phyloP scores from a whole-genome alignment of 495 filamentous ascomycete species.

The Penicillium psychrofluorescens region DNA sequence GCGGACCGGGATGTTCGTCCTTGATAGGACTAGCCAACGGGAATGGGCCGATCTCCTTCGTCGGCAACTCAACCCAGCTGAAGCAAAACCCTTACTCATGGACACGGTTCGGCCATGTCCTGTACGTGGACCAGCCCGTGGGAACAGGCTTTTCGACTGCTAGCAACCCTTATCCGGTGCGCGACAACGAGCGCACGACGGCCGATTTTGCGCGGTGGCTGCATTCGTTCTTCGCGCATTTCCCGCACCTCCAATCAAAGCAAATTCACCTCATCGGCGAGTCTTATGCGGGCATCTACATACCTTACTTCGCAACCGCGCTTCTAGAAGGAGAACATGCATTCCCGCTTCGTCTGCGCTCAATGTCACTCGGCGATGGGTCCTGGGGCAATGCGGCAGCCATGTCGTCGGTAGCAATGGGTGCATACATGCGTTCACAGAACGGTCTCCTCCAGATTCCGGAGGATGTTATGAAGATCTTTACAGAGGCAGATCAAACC shows the following conservation, averaged over 20 bases:
- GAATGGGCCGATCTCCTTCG: constrained; percentile 23
- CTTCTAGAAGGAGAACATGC: constrained; percentile 21
- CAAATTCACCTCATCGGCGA: constrained; percentile 35
- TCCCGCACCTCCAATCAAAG: constrained; percentile 26
- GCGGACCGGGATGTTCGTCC: constrained; percentile 61
- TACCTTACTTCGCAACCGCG: constrained; percentile 32
- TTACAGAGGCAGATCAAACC: constrained; percentile 18
- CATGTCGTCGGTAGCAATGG: constrained; percentile 20
- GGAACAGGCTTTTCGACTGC: constrained; percentile 32
- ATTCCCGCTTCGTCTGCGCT: constrained; percentile 24
- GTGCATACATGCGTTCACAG: constrained; percentile 20
- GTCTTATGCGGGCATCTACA: constrained; percentile 34
- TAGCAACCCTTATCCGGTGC: constrained; percentile 20
- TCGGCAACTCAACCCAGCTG: constrained; percentile 18
- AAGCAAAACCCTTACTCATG: constrained; percentile 28
- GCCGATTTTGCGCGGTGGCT: constrained; percentile 31
- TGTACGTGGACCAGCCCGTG: constrained; percentile 38
- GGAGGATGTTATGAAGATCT: constrained; percentile 19
- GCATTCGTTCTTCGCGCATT: constrained; percentile 23
- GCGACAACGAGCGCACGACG: constrained; percentile 22
- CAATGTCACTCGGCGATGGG: constrained; percentile 29
- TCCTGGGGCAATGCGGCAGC: constrained; percentile 29
- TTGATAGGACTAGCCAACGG: constrained; percentile 50
- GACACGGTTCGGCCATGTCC: constrained; percentile 31
- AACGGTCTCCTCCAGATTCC: constrained; percentile 13